Evolutionary conservation across 208 protist genomes (phyloP).

Genomic region (Trypanosoma lewisi): DNA sequence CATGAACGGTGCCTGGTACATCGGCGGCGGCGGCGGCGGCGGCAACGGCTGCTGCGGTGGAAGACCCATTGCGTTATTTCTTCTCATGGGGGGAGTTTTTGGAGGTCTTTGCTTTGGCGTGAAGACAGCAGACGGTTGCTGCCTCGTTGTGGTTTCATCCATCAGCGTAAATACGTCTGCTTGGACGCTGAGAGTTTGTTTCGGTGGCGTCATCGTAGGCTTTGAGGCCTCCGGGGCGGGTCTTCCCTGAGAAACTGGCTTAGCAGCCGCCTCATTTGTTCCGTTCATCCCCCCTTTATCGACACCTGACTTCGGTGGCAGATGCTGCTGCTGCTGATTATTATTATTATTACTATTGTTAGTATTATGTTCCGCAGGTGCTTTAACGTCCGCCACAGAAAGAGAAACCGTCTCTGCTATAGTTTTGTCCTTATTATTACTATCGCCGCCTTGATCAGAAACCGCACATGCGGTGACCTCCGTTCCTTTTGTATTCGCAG

Average conservation of each 20-base stretch:
- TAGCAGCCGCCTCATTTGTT: not conserved
- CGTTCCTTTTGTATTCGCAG: not conserved
- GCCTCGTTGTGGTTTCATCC: not conserved
- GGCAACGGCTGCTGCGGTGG: not conserved
- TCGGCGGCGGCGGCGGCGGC: slow-evolving; percentile 17
- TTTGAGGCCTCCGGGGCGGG: not conserved
- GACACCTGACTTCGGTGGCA: not conserved
- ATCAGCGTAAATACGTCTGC: slow-evolving; percentile 56
- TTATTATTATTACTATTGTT: too few species aligned
- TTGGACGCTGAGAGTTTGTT: slow-evolving; percentile 57
- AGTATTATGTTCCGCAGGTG: too few species aligned
- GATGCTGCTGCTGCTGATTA: too few species aligned
- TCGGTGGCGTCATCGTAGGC: not conserved
- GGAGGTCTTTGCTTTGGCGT: not conserved
- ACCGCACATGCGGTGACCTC: not conserved
- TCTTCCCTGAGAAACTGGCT: not conserved
- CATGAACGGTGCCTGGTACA: slow-evolving; percentile 26
- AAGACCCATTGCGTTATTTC: not conserved
- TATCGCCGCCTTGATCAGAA: not conserved
- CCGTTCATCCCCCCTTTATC: not conserved
- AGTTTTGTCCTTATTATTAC: not conserved
- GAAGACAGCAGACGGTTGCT: not conserved
- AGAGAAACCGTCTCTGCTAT: not conserved
- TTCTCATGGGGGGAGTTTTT: slow-evolving; percentile 2
- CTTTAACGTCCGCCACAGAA: too few species aligned